Conservation (phyloP, 305 asterid species). For the Rubia occidens region DNA sequence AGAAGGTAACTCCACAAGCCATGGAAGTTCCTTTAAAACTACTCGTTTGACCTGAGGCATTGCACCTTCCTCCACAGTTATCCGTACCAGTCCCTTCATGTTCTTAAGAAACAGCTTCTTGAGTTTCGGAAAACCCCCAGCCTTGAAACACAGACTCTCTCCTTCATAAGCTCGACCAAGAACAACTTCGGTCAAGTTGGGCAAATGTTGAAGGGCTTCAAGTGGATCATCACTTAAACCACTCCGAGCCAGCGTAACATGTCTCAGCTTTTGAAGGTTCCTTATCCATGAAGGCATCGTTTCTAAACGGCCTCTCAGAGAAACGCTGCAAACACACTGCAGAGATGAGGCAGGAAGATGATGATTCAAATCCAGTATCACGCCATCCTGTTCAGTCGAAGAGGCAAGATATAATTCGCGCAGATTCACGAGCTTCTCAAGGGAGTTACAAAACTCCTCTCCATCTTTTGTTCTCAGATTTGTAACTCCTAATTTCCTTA, state of each 20-base stretch:
- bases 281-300: neutral
- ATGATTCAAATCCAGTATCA: neutral
- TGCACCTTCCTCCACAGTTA: neutral
- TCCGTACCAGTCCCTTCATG: neutral
- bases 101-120: neutral
- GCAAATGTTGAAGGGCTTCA: neutral
- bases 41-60: conserved; percentile 1
- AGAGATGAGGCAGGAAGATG: neutral
- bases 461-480: conserved; percentile 13
- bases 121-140: neutral
- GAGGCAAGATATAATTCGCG: neutral
- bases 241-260: neutral
- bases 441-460: neutral
- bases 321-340: neutral
- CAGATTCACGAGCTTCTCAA: conserved; percentile 6
- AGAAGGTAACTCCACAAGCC: neutral
- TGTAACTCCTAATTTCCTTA: neutral
- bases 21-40: neutral
- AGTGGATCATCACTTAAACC: neutral
- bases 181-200: neutral
- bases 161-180: neutral
- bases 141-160: neutral
- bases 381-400: neutral
- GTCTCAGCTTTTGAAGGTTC: neutral
- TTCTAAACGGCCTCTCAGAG: neutral